Base-by-base conservation (phyloP, 2,329 filamentous ascomycete species). In the Alternaria brassicae region DNA sequence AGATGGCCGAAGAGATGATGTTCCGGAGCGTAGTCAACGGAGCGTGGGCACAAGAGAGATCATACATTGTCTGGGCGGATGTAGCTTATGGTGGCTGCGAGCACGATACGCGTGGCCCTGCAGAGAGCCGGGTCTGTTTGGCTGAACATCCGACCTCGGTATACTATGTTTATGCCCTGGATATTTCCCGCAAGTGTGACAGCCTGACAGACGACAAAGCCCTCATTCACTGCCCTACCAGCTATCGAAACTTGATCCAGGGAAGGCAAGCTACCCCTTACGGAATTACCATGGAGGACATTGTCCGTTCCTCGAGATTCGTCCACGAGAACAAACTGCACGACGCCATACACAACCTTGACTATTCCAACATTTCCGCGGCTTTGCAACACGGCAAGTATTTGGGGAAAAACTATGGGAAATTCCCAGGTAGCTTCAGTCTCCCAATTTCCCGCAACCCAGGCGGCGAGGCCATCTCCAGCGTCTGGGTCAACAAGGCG, bases 201-300 rank as follows among this genome's bases (percentile, higher is more conserved):
- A 28, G 17, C 12, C 5, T 12, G 19, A 28, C 30, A 8, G 21
- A 42, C 19, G 28, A 48, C 19, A 44, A 42, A 41, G 56, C 42
- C 3, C 23, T 53, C 23, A 55, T 48, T 8, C 39, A 40, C n/a
- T 41, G 47, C 9, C 58, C 58, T 5, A 51, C 53, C 2, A 53
- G 58, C 12, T 60, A 36, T 15, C 41, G 54, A 5, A 52, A 53
- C 21, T 39, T 42, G 23, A 32, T 39, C 15, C 25, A 55, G 13
- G n/a, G 34, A 9, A 8, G 21, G 2, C 34, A n/a, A n/a, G 3
- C 6, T 3, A 27, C 23, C 3, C 19, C 40, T 6, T 32, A 58
- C 1, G 76, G 78, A 0, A 60, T 65, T 25, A 77, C 76, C 10
- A 70, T 17, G 1, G 21, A 60, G 2, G 51, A 60, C 6, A 42